These are phyloP conservation scores for Lathyrus tuberosus DNA, from an alignment of 306 rosid species.

Conservation along the genomic window DNA sequence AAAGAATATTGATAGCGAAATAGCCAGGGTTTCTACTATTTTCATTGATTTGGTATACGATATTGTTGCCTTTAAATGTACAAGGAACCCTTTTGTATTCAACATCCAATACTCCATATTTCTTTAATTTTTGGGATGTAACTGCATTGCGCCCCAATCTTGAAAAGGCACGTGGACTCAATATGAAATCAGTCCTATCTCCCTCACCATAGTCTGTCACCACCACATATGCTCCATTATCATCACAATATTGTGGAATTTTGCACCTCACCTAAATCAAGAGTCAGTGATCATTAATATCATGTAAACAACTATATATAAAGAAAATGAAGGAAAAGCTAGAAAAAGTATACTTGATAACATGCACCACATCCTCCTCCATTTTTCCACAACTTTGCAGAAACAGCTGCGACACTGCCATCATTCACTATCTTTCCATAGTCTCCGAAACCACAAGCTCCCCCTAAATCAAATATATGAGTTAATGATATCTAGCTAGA, in stretches of 20 bases:
- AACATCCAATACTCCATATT: constrained; percentile 41
- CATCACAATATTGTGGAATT: constrained; percentile 27
- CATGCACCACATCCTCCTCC: constrained; percentile 90
- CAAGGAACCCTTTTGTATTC: constrained; percentile 52
- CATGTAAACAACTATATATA: too few relatives aligned
- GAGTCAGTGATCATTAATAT: not conserved
- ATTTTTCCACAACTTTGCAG: constrained; percentile 56
- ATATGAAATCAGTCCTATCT: constrained; percentile 47
- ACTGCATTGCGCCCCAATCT: constrained; percentile 21
- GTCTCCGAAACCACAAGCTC: constrained; percentile 90
- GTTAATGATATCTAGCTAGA: not conserved
- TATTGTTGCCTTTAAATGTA: constrained; percentile 40
- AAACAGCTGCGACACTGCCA: constrained; percentile 75
- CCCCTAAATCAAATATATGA: constrained; percentile 45
- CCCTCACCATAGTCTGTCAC: constrained; percentile 47
- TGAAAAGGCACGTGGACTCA: constrained; percentile 45
- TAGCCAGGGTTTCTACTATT: constrained; percentile 61
- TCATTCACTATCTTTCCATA: constrained; percentile 70
- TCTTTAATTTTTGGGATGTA: constrained; percentile 20
- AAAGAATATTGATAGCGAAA: constrained; percentile 48
- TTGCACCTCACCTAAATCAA: constrained; percentile 50
- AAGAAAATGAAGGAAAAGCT: not conserved
- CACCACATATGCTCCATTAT: constrained; percentile 41
- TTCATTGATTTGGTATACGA: constrained; percentile 54
- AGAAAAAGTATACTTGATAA: constrained; percentile 56